A percentile compares a stretch with the other conserved stretches of the same genome.
Conservation (phyloP, 2,329 filamentous ascomycete genomes). For the Colletotrichum godetiae region DNA sequence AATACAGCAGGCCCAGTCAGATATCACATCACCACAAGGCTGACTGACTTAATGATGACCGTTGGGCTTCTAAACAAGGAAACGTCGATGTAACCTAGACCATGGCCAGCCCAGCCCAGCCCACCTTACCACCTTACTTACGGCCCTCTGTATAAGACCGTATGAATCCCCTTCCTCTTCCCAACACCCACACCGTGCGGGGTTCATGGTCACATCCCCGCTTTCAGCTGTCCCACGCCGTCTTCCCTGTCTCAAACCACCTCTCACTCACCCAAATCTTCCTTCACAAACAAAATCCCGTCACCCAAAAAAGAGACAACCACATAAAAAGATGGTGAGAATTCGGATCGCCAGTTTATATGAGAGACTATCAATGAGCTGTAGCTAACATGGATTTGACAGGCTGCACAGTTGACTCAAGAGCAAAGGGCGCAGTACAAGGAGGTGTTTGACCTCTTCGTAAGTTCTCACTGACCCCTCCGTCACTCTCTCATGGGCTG, state of each 20-base stretch:
- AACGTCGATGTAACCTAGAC: slow-evolving; percentile 19
- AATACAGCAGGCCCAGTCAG: neutral
- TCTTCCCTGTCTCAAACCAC: slow-evolving; percentile 35
- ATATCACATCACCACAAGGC: slow-evolving; percentile 1
- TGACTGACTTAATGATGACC: slow-evolving; percentile 19
- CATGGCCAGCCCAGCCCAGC: neutral
- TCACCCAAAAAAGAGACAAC: slow-evolving; percentile 9
- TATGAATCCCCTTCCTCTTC: neutral
- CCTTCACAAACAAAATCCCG: slow-evolving; percentile 21
- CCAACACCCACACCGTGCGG: slow-evolving; percentile 19
- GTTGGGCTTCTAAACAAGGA: slow-evolving; percentile 15
- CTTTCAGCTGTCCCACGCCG: slow-evolving; percentile 35
- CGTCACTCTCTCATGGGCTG: neutral
- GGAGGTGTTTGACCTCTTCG: slow-evolving; percentile 99
- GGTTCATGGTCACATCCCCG: slow-evolving; percentile 32
- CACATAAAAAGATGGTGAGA: slow-evolving; percentile 27
- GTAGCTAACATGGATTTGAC: neutral
- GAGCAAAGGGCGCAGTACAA: slow-evolving; percentile 99
- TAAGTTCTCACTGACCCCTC: slow-evolving; percentile 64
- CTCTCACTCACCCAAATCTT: slow-evolving; percentile 31
- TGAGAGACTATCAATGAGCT: neutral
- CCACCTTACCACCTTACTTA: neutral
- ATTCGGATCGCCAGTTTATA: neutral
- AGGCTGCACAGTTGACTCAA: slow-evolving; percentile 74
- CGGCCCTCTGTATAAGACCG: neutral